phyloP scores from a whole-genome alignment of 2,329 filamentous ascomycete genomes.

The Colletotrichum abscissum region DNA sequence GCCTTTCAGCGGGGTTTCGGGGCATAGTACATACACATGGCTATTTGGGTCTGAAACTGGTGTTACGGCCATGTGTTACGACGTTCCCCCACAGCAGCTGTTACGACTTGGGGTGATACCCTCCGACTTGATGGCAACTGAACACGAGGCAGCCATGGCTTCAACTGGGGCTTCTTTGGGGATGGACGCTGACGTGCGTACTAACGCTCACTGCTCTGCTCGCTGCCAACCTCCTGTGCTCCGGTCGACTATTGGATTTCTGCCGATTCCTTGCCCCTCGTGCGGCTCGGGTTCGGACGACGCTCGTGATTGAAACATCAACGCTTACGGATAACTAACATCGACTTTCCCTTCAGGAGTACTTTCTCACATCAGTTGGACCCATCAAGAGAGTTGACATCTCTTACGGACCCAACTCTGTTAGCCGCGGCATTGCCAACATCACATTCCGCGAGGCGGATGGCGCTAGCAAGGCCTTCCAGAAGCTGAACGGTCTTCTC shows the following conservation, averaged over 20 bases:
- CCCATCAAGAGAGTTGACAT: slow-evolving; percentile 91
- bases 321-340: slow-evolving; percentile 72
- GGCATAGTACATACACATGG: background rate
- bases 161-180: background rate
- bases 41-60: background rate
- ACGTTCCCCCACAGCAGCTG: slow-evolving; percentile 10
- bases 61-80: slow-evolving; percentile 3
- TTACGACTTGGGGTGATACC: slow-evolving; percentile 34
- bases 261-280: slow-evolving; percentile 38
- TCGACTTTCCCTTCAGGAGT: slow-evolving; percentile 82
- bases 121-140: slow-evolving; percentile 25
- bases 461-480: slow-evolving; percentile 85
- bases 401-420: slow-evolving; percentile 91
- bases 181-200: slow-evolving; percentile 29
- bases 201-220: slow-evolving; percentile 51
- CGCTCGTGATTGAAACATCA: slow-evolving; percentile 45
- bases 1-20: background rate
- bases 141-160: slow-evolving; percentile 9
- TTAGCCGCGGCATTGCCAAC: slow-evolving; percentile 91
- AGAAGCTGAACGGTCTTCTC: slow-evolving; percentile 86
- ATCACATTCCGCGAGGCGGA: slow-evolving; percentile 86
- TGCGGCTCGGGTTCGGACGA: slow-evolving; percentile 36
- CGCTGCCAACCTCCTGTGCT: slow-evolving; percentile 38
- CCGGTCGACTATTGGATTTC: slow-evolving; percentile 25
- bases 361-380: slow-evolving; percentile 89